These are phyloP conservation scores for Globisporangium canariense DNA, from an alignment of 352 stramenopile genomes.

Conservation along the genomic window DNA sequence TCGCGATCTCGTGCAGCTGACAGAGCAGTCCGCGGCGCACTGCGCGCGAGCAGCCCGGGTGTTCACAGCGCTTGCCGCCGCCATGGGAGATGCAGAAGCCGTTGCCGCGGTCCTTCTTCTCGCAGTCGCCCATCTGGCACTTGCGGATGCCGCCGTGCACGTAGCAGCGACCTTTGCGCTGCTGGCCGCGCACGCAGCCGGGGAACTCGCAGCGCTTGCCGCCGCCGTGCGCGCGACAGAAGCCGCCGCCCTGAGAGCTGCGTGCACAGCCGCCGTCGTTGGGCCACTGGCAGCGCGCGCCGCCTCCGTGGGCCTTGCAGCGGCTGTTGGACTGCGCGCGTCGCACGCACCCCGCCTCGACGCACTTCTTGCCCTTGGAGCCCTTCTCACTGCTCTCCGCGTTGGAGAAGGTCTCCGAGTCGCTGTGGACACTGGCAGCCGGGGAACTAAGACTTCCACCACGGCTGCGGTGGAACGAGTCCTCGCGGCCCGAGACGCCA, in stretches of 20 bases:
- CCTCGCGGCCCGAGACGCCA: neutral
- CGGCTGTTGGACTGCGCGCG: slow-evolving; percentile 81
- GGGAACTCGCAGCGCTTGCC: slow-evolving; percentile 79
- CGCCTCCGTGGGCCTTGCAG: slow-evolving; percentile 77
- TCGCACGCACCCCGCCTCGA: slow-evolving; percentile 50
- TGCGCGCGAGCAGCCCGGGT: slow-evolving; percentile 24
- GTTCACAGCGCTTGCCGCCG: slow-evolving; percentile 31
- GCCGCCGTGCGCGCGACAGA: slow-evolving; percentile 75
- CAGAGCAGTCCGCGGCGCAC: slow-evolving; percentile 30
- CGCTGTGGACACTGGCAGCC: neutral
- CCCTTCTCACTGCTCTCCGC: slow-evolving; percentile 13
- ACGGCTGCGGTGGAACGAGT: neutral
- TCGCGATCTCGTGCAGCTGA: slow-evolving; percentile 22
- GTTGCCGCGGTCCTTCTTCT: slow-evolving; percentile 87
- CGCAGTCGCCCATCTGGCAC: slow-evolving; percentile 65
- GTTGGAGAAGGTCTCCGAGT: slow-evolving; percentile 2
- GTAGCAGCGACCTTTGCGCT: slow-evolving; percentile 84
- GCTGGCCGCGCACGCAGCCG: slow-evolving; percentile 64
- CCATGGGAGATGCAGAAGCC: slow-evolving; percentile 44
- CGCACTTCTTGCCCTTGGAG: slow-evolving; percentile 76
- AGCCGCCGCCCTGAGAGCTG: slow-evolving; percentile 75
- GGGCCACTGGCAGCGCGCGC: slow-evolving; percentile 63
- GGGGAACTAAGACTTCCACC: slow-evolving; percentile 1
- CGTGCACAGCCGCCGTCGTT: slow-evolving; percentile 58
- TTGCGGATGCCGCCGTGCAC: slow-evolving; percentile 81